These are phyloP conservation scores for Lentinus brumalis DNA, from an alignment of 768 basidiomycete genomes.

Conservation along the genomic window DNA sequence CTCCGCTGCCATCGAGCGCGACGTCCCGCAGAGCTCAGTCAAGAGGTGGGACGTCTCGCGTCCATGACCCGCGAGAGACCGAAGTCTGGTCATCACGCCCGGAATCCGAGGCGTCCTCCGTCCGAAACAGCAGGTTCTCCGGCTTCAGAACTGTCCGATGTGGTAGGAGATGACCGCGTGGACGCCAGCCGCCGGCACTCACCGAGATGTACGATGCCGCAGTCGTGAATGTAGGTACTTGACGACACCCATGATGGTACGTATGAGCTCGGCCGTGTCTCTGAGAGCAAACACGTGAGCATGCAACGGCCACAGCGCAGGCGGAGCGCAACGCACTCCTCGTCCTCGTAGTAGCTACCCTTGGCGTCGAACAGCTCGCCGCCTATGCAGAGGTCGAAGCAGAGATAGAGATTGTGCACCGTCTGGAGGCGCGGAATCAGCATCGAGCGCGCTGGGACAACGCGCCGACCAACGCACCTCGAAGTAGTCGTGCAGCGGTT, in stretches of 20 bases:
- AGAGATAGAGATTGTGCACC: conserved; percentile 89
- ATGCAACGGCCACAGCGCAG: conserved; percentile 17
- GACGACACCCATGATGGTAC: conserved; percentile 85
- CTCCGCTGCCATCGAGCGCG: conserved; percentile 78
- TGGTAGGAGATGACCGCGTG: not conserved
- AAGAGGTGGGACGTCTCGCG: conserved; percentile 81
- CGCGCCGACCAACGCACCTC: conserved; percentile 54
- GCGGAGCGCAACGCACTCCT: conserved; percentile 59
- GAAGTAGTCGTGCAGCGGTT: conserved; percentile 94
- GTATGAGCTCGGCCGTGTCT: conserved; percentile 86
- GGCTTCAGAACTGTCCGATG: conserved; percentile 80
- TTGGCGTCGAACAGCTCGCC: conserved; percentile 99
- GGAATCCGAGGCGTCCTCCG: conserved; percentile 85
- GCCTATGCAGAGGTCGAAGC: conserved; percentile 95
- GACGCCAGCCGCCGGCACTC: conserved; percentile 19
- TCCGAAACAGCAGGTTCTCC: conserved; percentile 95
- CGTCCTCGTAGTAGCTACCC: conserved; percentile 94
- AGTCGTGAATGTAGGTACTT: conserved; percentile 91
- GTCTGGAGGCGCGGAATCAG: conserved; percentile 50
- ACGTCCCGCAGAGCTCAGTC: conserved; percentile 88
- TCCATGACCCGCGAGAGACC: conserved; percentile 93
- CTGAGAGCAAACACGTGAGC: conserved; percentile 38
- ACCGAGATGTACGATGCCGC: conserved; percentile 93
- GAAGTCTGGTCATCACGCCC: conserved; percentile 95
- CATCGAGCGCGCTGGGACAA: not conserved